Conservation (phyloP, 1,139 yeast species). For the Suhomyces chickasaworum region DNA sequence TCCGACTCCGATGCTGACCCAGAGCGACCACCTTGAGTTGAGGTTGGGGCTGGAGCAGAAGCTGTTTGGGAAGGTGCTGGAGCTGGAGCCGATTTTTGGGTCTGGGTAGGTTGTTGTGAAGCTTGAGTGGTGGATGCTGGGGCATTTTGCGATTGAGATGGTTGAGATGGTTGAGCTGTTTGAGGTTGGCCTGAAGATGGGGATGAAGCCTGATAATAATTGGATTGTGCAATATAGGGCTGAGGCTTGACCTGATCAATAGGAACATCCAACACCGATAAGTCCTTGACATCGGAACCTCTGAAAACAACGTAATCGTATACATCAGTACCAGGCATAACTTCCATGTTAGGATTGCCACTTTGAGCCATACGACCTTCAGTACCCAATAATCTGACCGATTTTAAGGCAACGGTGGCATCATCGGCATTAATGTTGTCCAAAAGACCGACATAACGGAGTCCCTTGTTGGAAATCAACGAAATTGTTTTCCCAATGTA, state of each 20-base stretch:
- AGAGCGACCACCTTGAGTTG: constrained; percentile 12
- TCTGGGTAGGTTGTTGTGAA: constrained; percentile 26
- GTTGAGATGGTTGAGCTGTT: constrained; percentile 23
- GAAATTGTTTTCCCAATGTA: constrained; percentile 93
- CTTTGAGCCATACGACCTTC: constrained; percentile 73
- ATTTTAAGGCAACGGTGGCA: constrained; percentile 82
- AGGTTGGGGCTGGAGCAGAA: constrained; percentile 12
- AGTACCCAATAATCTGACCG: constrained; percentile 87
- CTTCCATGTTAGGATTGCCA: constrained; percentile 70
- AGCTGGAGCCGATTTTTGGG: constrained; percentile 18
- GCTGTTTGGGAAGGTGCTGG: constrained; percentile 3
- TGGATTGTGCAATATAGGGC: constrained; percentile 17
- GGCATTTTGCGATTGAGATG: constrained; percentile 12
- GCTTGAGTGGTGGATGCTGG: constrained; percentile 18
- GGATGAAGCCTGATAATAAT: constrained; percentile 17
- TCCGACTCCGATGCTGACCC: neutral
- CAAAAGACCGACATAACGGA: constrained; percentile 84
- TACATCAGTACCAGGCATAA: constrained; percentile 70
- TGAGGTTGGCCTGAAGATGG: constrained; percentile 6
- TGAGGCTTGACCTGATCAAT: constrained; percentile 54
- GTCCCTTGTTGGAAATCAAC: constrained; percentile 82
- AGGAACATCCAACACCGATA: constrained; percentile 75
- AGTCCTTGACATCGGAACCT: constrained; percentile 91
- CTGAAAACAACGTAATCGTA: constrained; percentile 84
- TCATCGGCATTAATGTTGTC: constrained; percentile 88